phyloP scores from a whole-genome alignment of 176 grass and related monocot genomes.

The Oryza australiensis region DNA sequence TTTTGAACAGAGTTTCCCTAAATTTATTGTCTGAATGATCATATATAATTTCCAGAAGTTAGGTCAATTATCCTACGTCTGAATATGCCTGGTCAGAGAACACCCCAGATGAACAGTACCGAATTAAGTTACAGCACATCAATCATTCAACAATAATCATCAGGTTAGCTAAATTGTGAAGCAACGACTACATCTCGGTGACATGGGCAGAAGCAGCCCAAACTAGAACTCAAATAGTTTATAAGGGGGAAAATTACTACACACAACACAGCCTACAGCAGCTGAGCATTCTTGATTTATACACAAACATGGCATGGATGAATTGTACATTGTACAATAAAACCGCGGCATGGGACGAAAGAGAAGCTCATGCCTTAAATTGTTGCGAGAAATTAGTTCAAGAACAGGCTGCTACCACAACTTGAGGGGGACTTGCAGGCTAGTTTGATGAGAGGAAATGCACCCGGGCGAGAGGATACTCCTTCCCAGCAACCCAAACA shows the following conservation, averaged over 20 bases:
- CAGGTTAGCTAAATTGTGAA: not conserved
- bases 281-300: not conserved
- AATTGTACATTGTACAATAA: not conserved
- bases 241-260: not conserved
- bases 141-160: not conserved
- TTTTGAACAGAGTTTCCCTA: too few relatives aligned
- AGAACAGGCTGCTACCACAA: not conserved
- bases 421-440: not conserved
- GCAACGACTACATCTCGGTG: not conserved
- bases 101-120: not conserved
- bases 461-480: conserved; percentile 80
- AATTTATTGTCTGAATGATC: too few relatives aligned
- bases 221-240: not conserved
- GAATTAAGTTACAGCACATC: not conserved
- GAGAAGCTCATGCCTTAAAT: not conserved
- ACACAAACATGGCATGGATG: not conserved
- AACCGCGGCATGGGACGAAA: not conserved
- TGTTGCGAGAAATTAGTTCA: not conserved
- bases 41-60: too few relatives aligned
- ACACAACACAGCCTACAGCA: not conserved
- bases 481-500: conserved; percentile 83
- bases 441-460: conserved; percentile 83
- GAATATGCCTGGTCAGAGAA: too few relatives aligned
- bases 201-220: not conserved
- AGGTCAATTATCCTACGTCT: too few relatives aligned